A percentile compares a stretch with the other conserved stretches of the same genome.
Evolutionary conservation across 139 green algal species (phyloP).

Genomic region (Tetraselmis chui): DNA sequence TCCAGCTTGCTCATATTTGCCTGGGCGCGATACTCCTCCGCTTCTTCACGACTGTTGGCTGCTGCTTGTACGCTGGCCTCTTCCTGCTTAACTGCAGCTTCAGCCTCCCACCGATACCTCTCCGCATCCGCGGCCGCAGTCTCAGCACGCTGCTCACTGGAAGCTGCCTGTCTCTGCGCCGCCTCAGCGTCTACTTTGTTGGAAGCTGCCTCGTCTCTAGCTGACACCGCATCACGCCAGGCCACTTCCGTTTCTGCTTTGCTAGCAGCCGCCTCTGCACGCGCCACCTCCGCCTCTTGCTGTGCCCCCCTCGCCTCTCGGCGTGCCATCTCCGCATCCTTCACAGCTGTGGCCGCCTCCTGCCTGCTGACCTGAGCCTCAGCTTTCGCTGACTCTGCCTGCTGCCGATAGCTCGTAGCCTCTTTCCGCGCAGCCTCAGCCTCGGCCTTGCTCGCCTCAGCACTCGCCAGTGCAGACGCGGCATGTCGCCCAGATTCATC

Average conservation of each 20-base stretch:
- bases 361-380: neutral
- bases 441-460: neutral
- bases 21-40: too few relatives aligned
- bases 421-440: neutral
- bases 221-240: neutral
- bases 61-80: too few relatives aligned
- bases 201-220: too few relatives aligned
- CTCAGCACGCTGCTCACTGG: too few relatives aligned
- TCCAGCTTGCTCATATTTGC: too few relatives aligned
- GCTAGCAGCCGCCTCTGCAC: neutral
- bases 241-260: neutral
- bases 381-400: neutral
- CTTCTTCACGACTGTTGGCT: too few relatives aligned
- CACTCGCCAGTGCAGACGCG: too few relatives aligned
- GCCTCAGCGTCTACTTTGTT: too few relatives aligned
- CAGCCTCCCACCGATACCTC: too few relatives aligned
- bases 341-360: neutral
- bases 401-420: neutral
- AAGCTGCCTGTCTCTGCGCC: too few relatives aligned
- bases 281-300: neutral
- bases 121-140: too few relatives aligned
- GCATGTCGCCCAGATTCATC: neutral
- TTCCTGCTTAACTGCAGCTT: too few relatives aligned
- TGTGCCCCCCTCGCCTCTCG: neutral
- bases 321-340: neutral